Evolutionary conservation across 2,329 filamentous ascomycete genomes (phyloP).

Genomic region (Thelonectria blattea): DNA sequence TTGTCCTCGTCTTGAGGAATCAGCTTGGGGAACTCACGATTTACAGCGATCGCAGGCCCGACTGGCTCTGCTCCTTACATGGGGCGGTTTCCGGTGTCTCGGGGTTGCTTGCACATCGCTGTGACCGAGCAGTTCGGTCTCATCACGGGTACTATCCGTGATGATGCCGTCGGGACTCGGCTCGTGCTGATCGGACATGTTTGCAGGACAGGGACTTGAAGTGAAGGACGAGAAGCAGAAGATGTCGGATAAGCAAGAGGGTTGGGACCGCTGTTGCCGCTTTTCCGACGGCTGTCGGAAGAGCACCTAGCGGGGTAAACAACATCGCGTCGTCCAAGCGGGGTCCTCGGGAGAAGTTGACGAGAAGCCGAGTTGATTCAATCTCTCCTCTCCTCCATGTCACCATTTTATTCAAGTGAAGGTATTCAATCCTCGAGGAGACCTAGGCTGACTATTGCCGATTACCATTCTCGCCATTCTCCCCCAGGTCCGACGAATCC

Average conservation of each 20-base stretch:
- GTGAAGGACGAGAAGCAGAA: background rate
- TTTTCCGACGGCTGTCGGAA: conserved; percentile 15
- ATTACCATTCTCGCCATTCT: conserved; percentile 23
- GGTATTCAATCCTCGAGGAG: no score
- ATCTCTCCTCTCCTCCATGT: background rate
- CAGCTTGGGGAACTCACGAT: conserved; percentile 20
- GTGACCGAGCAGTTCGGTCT: background rate
- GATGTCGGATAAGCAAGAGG: background rate
- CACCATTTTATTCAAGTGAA: no score
- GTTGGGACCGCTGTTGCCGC: background rate
- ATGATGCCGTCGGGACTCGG: background rate
- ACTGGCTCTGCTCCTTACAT: conserved; percentile 23
- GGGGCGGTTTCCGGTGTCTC: conserved; percentile 10
- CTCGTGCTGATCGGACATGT: background rate
- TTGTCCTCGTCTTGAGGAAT: background rate
- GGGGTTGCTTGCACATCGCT: background rate
- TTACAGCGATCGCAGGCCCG: conserved; percentile 38
- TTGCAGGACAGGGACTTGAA: background rate
- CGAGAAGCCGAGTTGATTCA: background rate
- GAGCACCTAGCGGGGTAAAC: conserved; percentile 5
- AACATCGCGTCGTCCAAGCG: background rate
- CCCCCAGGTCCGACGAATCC: conserved; percentile 19
- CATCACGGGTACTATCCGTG: background rate
- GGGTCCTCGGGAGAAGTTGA: background rate
- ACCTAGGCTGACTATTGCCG: background rate